Conservation (phyloP, 2,329 filamentous ascomycete species). For the Sporothrix pallida region DNA sequence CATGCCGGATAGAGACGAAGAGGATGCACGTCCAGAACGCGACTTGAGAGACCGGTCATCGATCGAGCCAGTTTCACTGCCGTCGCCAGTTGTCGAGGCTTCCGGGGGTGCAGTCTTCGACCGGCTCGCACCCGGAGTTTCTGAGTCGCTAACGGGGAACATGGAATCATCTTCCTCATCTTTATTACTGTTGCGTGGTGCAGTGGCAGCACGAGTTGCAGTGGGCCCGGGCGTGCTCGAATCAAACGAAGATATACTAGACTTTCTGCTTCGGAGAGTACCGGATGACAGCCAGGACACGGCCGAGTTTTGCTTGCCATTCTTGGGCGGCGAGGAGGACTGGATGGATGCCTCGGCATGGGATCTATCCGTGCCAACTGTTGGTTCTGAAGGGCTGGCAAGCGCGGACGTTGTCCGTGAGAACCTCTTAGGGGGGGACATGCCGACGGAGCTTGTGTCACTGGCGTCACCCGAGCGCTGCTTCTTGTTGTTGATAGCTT, state of each 20-base stretch:
- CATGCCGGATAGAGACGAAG: constrained; percentile 13
- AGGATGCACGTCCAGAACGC: constrained; percentile 8
- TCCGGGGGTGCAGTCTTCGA: not conserved
- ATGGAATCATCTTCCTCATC: not conserved
- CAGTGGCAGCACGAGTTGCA: not conserved
- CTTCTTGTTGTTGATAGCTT: constrained; percentile 46
- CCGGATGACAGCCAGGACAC: constrained; percentile 73
- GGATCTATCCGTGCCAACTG: constrained; percentile 69
- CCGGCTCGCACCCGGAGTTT: not conserved
- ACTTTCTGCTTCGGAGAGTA: constrained; percentile 51
- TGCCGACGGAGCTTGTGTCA: not conserved
- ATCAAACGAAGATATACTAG: constrained; percentile 43
- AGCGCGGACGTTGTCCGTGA: constrained; percentile 66
- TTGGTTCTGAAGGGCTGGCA: constrained; percentile 65
- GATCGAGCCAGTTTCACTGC: not conserved
- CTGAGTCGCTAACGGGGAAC: constrained; percentile 26
- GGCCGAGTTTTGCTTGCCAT: constrained; percentile 61
- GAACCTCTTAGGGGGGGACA: constrained; percentile 53
- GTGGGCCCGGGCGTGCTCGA: not conserved
- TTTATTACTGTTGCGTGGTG: not conserved
- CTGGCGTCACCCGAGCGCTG: constrained; percentile 46
- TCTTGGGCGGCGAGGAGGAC: constrained; percentile 61
- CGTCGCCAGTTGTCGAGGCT: not conserved
- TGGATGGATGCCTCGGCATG: constrained; percentile 69
- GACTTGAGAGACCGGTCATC: not conserved